Base-by-base conservation (phyloP, 495 filamentous ascomycete genomes). In the Neurospora discreta region DNA sequence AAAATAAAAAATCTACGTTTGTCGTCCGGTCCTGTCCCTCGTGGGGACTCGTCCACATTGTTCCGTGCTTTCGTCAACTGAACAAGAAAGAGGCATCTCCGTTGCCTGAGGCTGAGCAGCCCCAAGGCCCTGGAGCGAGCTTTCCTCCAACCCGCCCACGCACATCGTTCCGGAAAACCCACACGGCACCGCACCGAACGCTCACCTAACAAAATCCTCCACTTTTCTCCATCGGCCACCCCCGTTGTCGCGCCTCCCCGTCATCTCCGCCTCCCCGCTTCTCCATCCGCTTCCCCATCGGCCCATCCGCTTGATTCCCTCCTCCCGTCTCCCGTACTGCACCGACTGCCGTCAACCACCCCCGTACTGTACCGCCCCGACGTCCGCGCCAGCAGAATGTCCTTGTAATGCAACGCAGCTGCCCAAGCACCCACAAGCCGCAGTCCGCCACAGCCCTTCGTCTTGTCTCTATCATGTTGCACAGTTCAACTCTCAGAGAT, bases 401-500 rank as follows among this genome's bases (percentile, higher is more conserved):
- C 72, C 67, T 73, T 78, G 79, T 81, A 74, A 81, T 80, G 79
- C 79, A 60, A 60, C 52, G 6, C 23, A 60, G 52, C 52, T 60
- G 52, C 78, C 73, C 41, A 71, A 67, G 73, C 73, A 23, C 71
- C 71, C 71, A 42, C 71, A 71, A 71, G 58, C 71, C 72, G 73
- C 46, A 58, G 52, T 3, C 75, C 72, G 71, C 68, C 69, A 68
- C 68, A 52, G 26, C 70, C 42, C 20, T 16, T 26, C 52, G 52
- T 60, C 52, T 60, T 11, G 52, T 42, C 33, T 69, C 72, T 75
- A 79, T 71, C 73, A 78, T 81, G 79, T 80, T 80, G 77, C 75
- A 74, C 74, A 74, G 72, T 74, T 70, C 71, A 72, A 73, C 73
- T 69, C 73, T 72, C 71, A 68, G 71, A 46, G 69, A 15, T 36